A percentile compares a stretch with the other conserved stretches of the same genome.
Conservation (phyloP, 345 rosid genomes). For the Citropsis articulata region DNA sequence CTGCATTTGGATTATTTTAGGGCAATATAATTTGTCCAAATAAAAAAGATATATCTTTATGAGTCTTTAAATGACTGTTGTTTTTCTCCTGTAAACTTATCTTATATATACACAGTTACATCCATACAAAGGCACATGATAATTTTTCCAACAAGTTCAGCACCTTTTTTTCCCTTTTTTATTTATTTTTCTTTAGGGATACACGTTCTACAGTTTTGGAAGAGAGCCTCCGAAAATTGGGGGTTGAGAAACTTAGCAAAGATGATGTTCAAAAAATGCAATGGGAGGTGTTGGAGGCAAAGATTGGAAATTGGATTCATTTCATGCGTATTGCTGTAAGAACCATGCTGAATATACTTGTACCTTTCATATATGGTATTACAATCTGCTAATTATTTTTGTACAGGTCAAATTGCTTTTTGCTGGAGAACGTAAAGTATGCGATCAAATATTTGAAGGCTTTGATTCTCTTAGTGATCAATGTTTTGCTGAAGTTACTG, state of each 20-base stretch:
- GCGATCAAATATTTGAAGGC: slow-evolving; percentile 89
- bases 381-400: slow-evolving; percentile 18
- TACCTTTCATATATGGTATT: background rate
- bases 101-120: background rate
- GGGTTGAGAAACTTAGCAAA: slow-evolving; percentile 94
- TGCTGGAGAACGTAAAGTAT: slow-evolving; percentile 88
- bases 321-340: slow-evolving; percentile 99
- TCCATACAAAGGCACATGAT: background rate
- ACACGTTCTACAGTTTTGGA: slow-evolving; percentile 77
- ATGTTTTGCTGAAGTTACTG: slow-evolving; percentile 84
- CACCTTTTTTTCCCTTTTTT: background rate
- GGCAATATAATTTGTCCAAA: background rate
- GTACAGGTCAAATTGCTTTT: slow-evolving; percentile 89
- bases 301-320: slow-evolving; percentile 98
- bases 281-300: slow-evolving; percentile 98
- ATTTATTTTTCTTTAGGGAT: slow-evolving; percentile 47
- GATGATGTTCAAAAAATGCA: slow-evolving; percentile 98
- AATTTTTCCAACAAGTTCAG: background rate
- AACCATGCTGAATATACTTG: slow-evolving; percentile 1
- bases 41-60: background rate
- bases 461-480: slow-evolving; percentile 86
- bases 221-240: slow-evolving; percentile 85
- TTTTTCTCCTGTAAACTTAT: background rate
- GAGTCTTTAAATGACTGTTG: background rate
- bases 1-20: background rate